Evolutionary conservation across 2,329 filamentous ascomycete genomes (phyloP).

Genomic region (Cryphonectria nitschkei): DNA sequence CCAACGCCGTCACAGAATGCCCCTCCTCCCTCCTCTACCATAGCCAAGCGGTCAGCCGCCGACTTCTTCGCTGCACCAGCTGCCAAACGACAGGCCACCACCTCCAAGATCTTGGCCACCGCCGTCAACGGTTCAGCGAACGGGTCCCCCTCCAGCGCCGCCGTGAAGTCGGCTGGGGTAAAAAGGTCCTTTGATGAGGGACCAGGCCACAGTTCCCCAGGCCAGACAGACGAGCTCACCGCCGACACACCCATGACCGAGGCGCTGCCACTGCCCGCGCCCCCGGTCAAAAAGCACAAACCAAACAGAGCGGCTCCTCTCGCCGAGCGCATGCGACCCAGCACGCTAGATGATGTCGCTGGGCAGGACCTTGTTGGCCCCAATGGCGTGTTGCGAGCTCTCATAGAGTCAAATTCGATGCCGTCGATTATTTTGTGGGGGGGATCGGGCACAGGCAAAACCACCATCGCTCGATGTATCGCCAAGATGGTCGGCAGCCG

Average conservation of each 20-base stretch:
- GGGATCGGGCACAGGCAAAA: conserved; percentile 80
- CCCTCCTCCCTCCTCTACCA: conserved; percentile 38
- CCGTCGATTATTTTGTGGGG: conserved; percentile 97
- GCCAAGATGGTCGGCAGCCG: conserved; percentile 79
- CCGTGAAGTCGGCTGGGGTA: conserved; percentile 36
- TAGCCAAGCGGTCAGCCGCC: conserved; percentile 59
- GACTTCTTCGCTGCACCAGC: conserved; percentile 66
- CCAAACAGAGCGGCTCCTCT: conserved; percentile 76
- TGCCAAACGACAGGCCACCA: conserved; percentile 55
- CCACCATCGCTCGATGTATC: conserved; percentile 89
- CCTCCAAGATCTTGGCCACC: conserved; percentile 40
- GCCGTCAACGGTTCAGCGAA: conserved; percentile 39
- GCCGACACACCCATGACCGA: conserved; percentile 34
- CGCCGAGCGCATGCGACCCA: conserved; percentile 91
- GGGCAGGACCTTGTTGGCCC: conserved; percentile 91
- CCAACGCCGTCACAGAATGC: conserved; percentile 25
- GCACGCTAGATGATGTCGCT: conserved; percentile 80
- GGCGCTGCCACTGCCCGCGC: conserved; percentile 37
- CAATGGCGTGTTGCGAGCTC: conserved; percentile 78
- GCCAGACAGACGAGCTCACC: conserved; percentile 27
- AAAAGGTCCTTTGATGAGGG: conserved; percentile 61
- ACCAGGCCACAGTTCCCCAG: conserved; percentile 42
- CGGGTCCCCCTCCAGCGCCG: conserved; percentile 1
- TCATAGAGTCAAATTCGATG: conserved; percentile 84
- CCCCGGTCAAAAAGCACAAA: conserved; percentile 67